phyloP scores from a whole-genome alignment of 2,329 filamentous ascomycete species.

The Neonectria coccinea region DNA sequence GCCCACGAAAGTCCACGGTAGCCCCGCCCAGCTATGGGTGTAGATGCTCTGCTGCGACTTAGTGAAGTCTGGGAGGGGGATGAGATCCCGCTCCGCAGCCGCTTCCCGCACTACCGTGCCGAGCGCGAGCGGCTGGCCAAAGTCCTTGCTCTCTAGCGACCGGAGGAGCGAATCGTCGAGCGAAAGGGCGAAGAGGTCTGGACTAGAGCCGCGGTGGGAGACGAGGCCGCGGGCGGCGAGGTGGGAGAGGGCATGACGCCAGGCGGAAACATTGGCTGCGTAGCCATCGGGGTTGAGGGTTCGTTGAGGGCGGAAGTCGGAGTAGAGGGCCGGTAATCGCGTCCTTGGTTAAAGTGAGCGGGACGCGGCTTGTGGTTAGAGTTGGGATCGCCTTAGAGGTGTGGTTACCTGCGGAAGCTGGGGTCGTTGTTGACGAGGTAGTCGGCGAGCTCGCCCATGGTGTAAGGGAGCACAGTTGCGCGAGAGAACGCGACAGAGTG shows the following conservation, averaged over 20 bases:
- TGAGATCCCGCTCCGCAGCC: constrained; percentile 73
- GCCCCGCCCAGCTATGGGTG: constrained; percentile 73
- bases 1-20: constrained; percentile 76
- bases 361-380: neutral
- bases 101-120: constrained; percentile 83
- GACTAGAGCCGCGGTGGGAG: constrained; percentile 53
- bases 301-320: constrained; percentile 81
- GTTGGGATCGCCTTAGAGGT: neutral
- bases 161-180: constrained; percentile 74
- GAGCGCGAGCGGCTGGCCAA: constrained; percentile 83
- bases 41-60: constrained; percentile 77
- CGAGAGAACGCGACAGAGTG: neutral
- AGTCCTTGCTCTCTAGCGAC: constrained; percentile 80
- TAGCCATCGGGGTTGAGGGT: constrained; percentile 88
- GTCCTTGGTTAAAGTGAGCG: constrained; percentile 61
- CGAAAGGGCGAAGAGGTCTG: constrained; percentile 64
- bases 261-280: constrained; percentile 81
- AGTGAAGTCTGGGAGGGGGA: constrained; percentile 78
- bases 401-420: constrained; percentile 67
- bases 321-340: constrained; percentile 87
- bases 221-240: constrained; percentile 73
- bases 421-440: constrained; percentile 72
- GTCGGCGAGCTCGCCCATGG: constrained; percentile 75
- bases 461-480: constrained; percentile 35
- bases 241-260: constrained; percentile 79